phyloP scores from a whole-genome alignment of 2,329 filamentous ascomycete species.

The Didymella lethalis region DNA sequence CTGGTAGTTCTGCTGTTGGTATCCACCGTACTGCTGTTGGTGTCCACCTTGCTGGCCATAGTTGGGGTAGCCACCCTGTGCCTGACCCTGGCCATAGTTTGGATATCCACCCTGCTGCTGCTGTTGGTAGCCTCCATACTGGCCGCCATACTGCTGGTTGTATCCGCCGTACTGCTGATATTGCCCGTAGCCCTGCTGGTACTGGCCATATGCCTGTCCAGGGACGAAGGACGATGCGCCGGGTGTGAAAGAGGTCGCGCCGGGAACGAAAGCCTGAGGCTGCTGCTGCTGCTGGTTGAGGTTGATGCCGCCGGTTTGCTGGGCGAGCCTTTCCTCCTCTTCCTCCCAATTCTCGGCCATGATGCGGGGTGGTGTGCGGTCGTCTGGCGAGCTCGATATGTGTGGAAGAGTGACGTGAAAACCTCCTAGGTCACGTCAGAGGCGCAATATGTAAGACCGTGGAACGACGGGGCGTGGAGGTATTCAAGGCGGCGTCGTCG shows the following conservation, averaged over 20 bases:
- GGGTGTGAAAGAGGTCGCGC: conserved; percentile 75
- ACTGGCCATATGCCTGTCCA: conserved; percentile 67
- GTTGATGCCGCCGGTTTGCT: conserved; percentile 61
- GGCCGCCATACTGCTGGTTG: conserved; percentile 67
- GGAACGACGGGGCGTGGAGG: not conserved
- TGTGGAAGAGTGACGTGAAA: not conserved
- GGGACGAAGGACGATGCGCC: conserved; percentile 75
- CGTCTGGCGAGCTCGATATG: conserved; percentile 13
- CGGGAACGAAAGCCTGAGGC: conserved; percentile 65
- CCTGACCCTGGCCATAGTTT: conserved; percentile 31
- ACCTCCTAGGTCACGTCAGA: no score
- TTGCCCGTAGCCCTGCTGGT: conserved; percentile 49
- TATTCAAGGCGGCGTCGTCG: conserved; percentile 4
- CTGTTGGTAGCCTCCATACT: conserved; percentile 53
- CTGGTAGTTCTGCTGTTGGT: conserved; percentile 56
- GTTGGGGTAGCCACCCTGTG: conserved; percentile 26
- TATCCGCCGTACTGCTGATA: conserved; percentile 52
- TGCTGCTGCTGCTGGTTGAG: conserved; percentile 36
- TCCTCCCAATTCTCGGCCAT: conserved; percentile 98
- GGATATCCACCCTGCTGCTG: conserved; percentile 29
- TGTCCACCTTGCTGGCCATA: conserved; percentile 36
- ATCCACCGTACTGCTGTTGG: conserved; percentile 52
- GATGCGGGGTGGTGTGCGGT: conserved; percentile 27
- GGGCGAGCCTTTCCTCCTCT: conserved; percentile 80
- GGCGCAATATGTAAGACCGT: conserved; percentile 9